Base-by-base conservation (phyloP, 768 basidiomycete species). In the Suillus weaverae region DNA sequence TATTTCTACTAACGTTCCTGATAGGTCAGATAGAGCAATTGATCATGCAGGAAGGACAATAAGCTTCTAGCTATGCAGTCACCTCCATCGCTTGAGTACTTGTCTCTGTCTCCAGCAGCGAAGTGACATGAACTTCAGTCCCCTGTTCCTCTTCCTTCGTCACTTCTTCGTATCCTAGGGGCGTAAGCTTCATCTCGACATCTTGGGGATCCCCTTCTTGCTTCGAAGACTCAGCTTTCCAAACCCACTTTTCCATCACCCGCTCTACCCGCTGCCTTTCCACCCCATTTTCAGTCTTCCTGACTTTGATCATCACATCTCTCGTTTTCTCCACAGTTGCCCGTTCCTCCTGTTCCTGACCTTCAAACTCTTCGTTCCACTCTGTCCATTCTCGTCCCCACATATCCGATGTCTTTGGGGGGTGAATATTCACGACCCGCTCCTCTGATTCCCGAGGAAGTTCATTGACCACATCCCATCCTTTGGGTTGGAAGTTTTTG, bases 261-360 rank as follows among this genome's bases (percentile, higher is more conserved):
- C 91, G 84, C 70, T 90, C 88, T 67, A 91, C 84, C 57, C 85
- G 83, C 68, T 93, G 91, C 67, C 91, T 80, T 71, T 92, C 91
- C 48, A 92, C 50, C 26, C 88, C 86, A 35, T 79, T 78, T 48
- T 69, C 76, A 10, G 84, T 85, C 73, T 79, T 82, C 66, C 89
- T 83, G 65, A 88, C 81, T 74, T 85, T 89, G 22, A 88, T 74
- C 9, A 86, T 79, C 41, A 85, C 79, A 61, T 86, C 84, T 55
- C 78, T 78, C 61, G 76, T 80, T 60, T 79, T 79, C 48, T 72
- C 81, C 61, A 84, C 79, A 57, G 79, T 79, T 7, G 79, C 85
- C n/a, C 69, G 61, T 30, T 48, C 65, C 59, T 68, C 75, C 18
- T 71, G 71, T 26, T 73, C 77, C 46, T 63, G 79, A 33, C 74